These are phyloP conservation scores for Saturnispora dispora DNA, from an alignment of 805 yeast genomes.

Conservation along the genomic window DNA sequence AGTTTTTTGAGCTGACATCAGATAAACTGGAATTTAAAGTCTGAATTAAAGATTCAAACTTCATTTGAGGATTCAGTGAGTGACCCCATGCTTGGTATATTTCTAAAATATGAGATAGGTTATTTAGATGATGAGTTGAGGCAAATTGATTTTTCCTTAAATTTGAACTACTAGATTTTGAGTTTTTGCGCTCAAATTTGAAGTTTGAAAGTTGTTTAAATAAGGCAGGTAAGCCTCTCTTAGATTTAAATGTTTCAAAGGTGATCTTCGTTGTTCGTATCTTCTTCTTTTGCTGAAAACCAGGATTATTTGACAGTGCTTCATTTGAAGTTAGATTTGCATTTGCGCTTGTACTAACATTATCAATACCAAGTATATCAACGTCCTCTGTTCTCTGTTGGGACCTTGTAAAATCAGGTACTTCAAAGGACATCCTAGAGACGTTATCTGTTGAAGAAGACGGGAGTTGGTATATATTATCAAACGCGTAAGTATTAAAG, in stretches of 20 bases:
- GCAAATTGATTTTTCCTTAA: constrained; percentile 14
- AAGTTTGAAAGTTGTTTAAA: constrained; percentile 28
- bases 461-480: not conserved
- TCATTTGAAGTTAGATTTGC: not conserved
- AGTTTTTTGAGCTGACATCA: constrained; percentile 29
- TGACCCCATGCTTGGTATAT: constrained; percentile 73
- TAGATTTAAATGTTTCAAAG: constrained; percentile 40
- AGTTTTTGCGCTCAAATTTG: constrained; percentile 22
- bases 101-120: constrained; percentile 40
- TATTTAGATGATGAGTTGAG: constrained; percentile 39
- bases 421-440: not conserved
- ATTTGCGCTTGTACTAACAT: not conserved
- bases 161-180: constrained; percentile 12
- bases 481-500: not conserved
- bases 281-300: constrained; percentile 20
- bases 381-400: constrained; percentile 13
- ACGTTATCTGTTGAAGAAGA: not conserved
- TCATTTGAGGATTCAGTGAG: constrained; percentile 68
- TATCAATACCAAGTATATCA: constrained; percentile 22
- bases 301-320: not conserved
- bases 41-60: constrained; percentile 58
- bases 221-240: constrained; percentile 51
- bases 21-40: constrained; percentile 43
- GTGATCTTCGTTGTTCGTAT: constrained; percentile 36
- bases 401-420: not conserved